A percentile compares a stretch with the other conserved stretches of the same genome.
These are phyloP conservation scores for Leucaena leucocephala DNA, from an alignment of 306 rosid genomes.

Conservation along the genomic window DNA sequence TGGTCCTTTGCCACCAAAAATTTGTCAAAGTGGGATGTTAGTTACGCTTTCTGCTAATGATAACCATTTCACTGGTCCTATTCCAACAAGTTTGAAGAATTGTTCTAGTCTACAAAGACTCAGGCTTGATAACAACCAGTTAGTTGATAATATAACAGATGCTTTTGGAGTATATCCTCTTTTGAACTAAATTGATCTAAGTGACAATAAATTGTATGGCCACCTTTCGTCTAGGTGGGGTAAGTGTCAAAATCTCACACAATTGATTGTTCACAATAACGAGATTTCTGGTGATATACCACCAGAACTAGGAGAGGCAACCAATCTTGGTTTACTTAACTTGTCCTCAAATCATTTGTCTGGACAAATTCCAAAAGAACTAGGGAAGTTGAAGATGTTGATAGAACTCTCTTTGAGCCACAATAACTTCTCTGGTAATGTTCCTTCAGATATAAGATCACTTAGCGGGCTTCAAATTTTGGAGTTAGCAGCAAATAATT, in stretches of 20 bases:
- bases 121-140: conserved; percentile 39
- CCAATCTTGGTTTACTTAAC: conserved; percentile 29
- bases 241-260: background rate
- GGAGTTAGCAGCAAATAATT: background rate
- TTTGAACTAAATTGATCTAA: too few relatives aligned
- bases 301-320: conserved; percentile 23
- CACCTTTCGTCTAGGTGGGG: conserved; percentile 15
- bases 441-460: background rate
- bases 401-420: background rate
- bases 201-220: too few relatives aligned
- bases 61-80: conserved; percentile 1
- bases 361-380: conserved; percentile 29
- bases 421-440: background rate
- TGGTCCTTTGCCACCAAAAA: conserved; percentile 21
- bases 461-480: background rate
- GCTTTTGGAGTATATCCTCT: conserved; percentile 10
- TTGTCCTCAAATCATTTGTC: conserved; percentile 33
- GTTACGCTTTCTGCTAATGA: accelerated
- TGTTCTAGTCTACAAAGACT: conserved; percentile 23
- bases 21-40: conserved; percentile 25
- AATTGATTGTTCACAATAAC: conserved; percentile 4
- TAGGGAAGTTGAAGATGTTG: background rate
- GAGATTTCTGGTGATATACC: conserved; percentile 34
- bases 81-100: conserved; percentile 33
- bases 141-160: conserved; percentile 34